Percentiles rank a stretch among this genome's conserved stretches.
phyloP scores from a whole-genome alignment of 371 early-diverging fungal genomes.

The Mortierella sp. region DNA sequence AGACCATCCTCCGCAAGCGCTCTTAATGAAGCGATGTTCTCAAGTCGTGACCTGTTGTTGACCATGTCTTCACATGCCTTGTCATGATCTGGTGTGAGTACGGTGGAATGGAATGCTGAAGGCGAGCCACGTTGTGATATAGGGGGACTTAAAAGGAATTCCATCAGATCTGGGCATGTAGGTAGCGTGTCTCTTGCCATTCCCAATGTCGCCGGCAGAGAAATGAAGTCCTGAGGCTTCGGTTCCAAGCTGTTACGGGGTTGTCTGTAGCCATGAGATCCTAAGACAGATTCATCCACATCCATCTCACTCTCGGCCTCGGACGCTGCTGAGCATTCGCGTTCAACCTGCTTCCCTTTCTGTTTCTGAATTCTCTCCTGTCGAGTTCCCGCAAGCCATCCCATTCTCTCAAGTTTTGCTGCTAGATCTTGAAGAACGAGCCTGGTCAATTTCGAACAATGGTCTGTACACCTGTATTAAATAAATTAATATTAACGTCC shows the following conservation, averaged over 20 bases:
- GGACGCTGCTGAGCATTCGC: too few species aligned
- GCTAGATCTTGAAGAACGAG: conserved; percentile 19
- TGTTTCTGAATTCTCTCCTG: not conserved
- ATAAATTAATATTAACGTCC: too few species aligned
- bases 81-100: not conserved
- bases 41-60: conserved; percentile 4
- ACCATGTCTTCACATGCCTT: not conserved
- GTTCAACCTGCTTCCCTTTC: not conserved
- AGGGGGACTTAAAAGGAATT: conserved; percentile 15
- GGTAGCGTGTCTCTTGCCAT: conserved; percentile 14
- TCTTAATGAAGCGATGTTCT: conserved; percentile 54
- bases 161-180: conserved; percentile 45
- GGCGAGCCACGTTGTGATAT: not conserved
- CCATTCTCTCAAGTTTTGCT: conserved; percentile 13
- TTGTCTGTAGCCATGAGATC: conserved; percentile 2
- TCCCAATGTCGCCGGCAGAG: conserved; percentile 10
- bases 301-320: too few species aligned
- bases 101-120: conserved; percentile 1
- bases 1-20: conserved; percentile 53
- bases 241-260: conserved; percentile 9
- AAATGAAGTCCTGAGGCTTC: conserved; percentile 26
- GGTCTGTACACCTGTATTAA: conserved; percentile 4
- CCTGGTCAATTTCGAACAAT: conserved; percentile 4
- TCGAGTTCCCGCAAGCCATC: conserved; percentile 11
- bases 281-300: too few species aligned